phyloP scores from a whole-genome alignment of 148 eudicot species.

The Chenopodium quinoa region DNA sequence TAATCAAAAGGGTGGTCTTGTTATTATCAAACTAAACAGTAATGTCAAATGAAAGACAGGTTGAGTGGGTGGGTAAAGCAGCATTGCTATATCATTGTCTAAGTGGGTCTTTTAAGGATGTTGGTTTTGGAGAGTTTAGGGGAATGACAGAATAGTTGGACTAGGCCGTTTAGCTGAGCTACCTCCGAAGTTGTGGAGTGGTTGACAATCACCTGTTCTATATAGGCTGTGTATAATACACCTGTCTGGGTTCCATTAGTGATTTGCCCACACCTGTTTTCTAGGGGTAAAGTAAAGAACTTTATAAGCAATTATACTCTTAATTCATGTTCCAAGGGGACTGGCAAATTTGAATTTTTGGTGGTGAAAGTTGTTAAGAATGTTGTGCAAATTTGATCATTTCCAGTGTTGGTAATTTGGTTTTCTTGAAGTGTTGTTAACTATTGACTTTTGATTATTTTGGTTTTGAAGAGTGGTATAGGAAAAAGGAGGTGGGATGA shows the following conservation, averaged over 20 bases:
- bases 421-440: neutral
- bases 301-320: neutral
- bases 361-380: neutral
- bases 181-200: neutral
- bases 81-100: neutral
- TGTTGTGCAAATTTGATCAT: neutral
- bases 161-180: neutral
- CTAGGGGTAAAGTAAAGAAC: neutral
- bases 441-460: neutral
- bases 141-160: neutral
- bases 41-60: too few relatives aligned
- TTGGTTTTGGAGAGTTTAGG: neutral
- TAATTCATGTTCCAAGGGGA: too few relatives aligned
- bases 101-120: neutral
- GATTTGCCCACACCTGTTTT: neutral
- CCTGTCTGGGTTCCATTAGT: neutral
- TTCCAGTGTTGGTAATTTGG: neutral
- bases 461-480: too few relatives aligned
- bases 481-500: neutral
- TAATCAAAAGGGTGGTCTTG: neutral
- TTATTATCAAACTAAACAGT: neutral
- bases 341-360: neutral
- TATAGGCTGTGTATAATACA: neutral
- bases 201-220: neutral
- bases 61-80: too few relatives aligned